Conservation (phyloP, 2,329 filamentous ascomycete genomes). For the Bretziella fagacearum region DNA sequence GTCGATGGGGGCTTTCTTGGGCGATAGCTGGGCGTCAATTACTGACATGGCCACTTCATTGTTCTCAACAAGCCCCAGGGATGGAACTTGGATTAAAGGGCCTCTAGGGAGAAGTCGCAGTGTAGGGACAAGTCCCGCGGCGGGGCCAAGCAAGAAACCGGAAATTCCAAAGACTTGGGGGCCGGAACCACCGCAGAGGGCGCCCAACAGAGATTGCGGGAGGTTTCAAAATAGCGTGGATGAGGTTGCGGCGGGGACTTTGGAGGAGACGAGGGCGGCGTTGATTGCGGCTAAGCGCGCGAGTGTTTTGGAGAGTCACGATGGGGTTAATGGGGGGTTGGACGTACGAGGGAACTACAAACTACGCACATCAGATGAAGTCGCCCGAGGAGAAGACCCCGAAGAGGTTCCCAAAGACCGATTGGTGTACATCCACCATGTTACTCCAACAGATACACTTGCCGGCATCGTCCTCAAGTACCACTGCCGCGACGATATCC, state of each 20-base stretch:
- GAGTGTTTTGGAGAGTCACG: conserved; percentile 43
- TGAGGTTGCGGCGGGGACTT: conserved; percentile 38
- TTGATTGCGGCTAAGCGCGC: conserved; percentile 40
- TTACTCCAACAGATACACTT: conserved; percentile 68
- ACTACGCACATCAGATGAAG: conserved; percentile 51
- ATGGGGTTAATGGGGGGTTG: conserved; percentile 40
- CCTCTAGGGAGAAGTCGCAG: conserved; percentile 7
- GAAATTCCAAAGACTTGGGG: conserved; percentile 28
- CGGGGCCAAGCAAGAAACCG: conserved; percentile 3
- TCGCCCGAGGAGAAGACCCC: conserved; percentile 17
- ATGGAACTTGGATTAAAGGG: not conserved
- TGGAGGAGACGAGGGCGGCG: conserved; percentile 35
- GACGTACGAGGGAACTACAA: conserved; percentile 40
- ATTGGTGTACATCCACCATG: conserved; percentile 78
- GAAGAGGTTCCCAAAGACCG: conserved; percentile 54
- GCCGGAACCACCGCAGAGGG: conserved; percentile 26
- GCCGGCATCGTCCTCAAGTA: conserved; percentile 84
- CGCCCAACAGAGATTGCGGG: no score
- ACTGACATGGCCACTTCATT: conserved; percentile 14
- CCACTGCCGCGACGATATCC: conserved; percentile 64
- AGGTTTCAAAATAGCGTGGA: conserved; percentile 15
- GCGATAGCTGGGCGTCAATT: conserved; percentile 13
- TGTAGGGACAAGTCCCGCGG: not conserved
- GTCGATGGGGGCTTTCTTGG: conserved; percentile 9
- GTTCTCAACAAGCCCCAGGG: conserved; percentile 6